A percentile compares a stretch with the other conserved stretches of the same genome.
phyloP scores from a whole-genome alignment of 2,329 filamentous ascomycete species.

The Phialemonium atrogriseum region DNA sequence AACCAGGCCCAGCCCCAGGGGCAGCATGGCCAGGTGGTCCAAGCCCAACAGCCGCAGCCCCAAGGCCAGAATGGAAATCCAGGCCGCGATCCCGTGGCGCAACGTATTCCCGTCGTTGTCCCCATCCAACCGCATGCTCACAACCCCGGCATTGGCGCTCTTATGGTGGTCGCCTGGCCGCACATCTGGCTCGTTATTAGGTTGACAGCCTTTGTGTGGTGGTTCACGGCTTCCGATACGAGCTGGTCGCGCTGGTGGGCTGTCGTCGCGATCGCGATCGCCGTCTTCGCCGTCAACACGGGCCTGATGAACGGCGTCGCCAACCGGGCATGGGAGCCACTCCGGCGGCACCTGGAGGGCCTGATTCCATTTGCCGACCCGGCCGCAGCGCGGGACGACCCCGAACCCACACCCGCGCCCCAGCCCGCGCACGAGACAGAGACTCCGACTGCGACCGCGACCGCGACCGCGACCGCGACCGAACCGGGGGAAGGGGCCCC shows the following conservation, averaged over 20 bases:
- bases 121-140: conserved; percentile 16
- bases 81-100: not conserved
- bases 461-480: not conserved
- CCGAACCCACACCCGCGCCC: conserved; percentile 3
- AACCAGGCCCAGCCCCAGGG: conserved; percentile 3
- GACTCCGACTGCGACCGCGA: conserved; percentile 13
- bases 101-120: conserved; percentile 1
- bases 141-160: conserved; percentile 28
- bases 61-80: not conserved
- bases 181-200: conserved; percentile 54
- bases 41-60: not conserved
- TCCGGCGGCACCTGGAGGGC: conserved; percentile 51
- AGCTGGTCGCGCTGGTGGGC: conserved; percentile 53
- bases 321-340: conserved; percentile 46
- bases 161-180: conserved; percentile 38
- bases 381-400: conserved; percentile 10
- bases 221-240: conserved; percentile 50
- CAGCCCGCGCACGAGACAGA: conserved; percentile 14
- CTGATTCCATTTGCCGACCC: conserved; percentile 45
- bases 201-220: conserved; percentile 53
- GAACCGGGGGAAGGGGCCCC: no score
- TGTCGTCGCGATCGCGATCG: conserved; percentile 43
- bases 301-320: conserved; percentile 48
- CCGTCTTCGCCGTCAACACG: conserved; percentile 51
- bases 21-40: conserved; percentile 11